phyloP scores from a whole-genome alignment of 805 yeast genomes.

The Clavispora phyllophila region DNA sequence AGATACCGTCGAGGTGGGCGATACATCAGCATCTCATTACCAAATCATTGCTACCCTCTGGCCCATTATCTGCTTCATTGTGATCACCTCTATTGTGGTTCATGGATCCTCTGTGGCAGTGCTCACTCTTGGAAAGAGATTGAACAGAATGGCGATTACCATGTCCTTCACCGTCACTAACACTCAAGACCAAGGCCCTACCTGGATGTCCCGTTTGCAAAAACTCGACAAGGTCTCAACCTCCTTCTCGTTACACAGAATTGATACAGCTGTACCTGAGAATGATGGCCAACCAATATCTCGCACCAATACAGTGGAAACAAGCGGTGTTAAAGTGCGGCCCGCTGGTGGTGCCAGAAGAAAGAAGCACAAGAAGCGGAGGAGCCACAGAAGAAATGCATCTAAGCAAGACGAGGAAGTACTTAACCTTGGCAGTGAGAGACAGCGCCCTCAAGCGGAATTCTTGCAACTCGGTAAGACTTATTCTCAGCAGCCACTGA shows the following conservation, averaged over 20 bases:
- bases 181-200: conserved; percentile 48
- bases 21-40: conserved; percentile 40
- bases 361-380: conserved; percentile 34
- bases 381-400: conserved; percentile 30
- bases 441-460: conserved; percentile 36
- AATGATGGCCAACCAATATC: conserved; percentile 19
- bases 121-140: conserved; percentile 57
- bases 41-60: conserved; percentile 61
- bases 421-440: conserved; percentile 14
- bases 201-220: conserved; percentile 86
- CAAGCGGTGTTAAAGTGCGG: conserved; percentile 58
- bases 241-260: conserved; percentile 74
- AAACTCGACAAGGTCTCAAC: conserved; percentile 66
- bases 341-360: conserved; percentile 75
- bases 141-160: conserved; percentile 88
- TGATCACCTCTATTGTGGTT: conserved; percentile 75
- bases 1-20: conserved; percentile 48
- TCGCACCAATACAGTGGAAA: conserved; percentile 45
- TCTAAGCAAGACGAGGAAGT: conserved; percentile 17
- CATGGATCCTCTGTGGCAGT: conserved; percentile 71
- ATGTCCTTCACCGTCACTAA: conserved; percentile 69
- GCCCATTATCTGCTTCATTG: conserved; percentile 61
- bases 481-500: conserved; percentile 12
- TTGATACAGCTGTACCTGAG: conserved; percentile 51
- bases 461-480: conserved; percentile 36